Evolutionary conservation across 345 rosid species (phyloP), one percentile per base, ranked within the genome.

Genomic region (Sonneratia alba): DNA sequence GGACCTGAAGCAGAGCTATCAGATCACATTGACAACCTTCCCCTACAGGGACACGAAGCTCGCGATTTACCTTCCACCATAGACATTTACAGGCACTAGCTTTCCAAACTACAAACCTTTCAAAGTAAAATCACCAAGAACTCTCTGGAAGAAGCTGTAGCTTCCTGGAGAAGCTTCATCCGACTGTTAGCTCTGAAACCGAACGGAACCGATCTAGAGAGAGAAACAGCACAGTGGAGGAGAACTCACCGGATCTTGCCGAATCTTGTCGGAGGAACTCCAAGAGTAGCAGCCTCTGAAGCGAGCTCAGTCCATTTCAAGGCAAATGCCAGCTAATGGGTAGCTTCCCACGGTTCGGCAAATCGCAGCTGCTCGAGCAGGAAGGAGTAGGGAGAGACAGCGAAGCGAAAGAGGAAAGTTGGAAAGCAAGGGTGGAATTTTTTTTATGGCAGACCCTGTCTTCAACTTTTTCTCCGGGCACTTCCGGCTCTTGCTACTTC

Each of bases 381-480:
- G 37, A 13, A 61, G 24, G 37, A 1, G 37, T 78, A 73, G 77
- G 67, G 75, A 74, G 81, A 75, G 62, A 70, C 70, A 73, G 49
- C 68, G 70, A 61, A 79, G 67, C 67, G 74, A 73, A 42, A 56
- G 73, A 18, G 42, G 79, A 67, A 53, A 74, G 66, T 79, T 38
- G 70, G 61, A 71, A 79, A 51, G 75, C 77, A 75, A 76, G 77
- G 3, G 36, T 36, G 66, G 61, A 77, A 78, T 62, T 69, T 80
- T 76, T 70, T 79, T 74, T 69, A 48, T 62, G 70, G 40, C 34
- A 3, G 36, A 43, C 43, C 7, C 59, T 43, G 51, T 48, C 36
- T 24, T 66, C 72, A n/a, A 13, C 13, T 66, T 34, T 75, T 78
- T 81, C n/a, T 71, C 18, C 0, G 82, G 68, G 84, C 85, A 77